Percentiles rank a stretch among this genome's conserved stretches.
These are phyloP conservation scores for Tricholomella constricta DNA, from an alignment of 768 basidiomycete species.

Conservation along the genomic window DNA sequence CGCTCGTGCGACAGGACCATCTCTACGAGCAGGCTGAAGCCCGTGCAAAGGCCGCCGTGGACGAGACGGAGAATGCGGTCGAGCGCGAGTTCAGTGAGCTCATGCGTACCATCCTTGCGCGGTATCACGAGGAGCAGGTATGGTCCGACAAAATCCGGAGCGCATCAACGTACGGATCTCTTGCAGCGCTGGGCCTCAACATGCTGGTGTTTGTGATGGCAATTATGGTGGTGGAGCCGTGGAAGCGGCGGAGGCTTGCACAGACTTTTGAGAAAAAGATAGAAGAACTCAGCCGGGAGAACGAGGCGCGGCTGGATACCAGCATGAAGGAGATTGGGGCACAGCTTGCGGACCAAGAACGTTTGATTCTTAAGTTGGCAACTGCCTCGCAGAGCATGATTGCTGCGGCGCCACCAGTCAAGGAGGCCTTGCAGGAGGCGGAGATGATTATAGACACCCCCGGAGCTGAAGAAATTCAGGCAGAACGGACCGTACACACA, in stretches of 20 bases:
- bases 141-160: constrained; percentile 99
- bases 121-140: constrained; percentile 98
- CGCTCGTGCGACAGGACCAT: constrained; percentile 89
- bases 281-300: constrained; percentile 59
- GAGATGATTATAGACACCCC: not conserved
- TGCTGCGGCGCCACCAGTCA: not conserved
- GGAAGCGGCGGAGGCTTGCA: constrained; percentile 87
- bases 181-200: constrained; percentile 86
- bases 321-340: constrained; percentile 50
- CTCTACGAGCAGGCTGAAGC: constrained; percentile 79
- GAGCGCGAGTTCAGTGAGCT: constrained; percentile 87
- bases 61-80: constrained; percentile 73
- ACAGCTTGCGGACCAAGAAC: constrained; percentile 48
- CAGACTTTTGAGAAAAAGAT: constrained; percentile 90
- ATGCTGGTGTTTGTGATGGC: constrained; percentile 88
- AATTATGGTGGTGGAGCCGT: constrained; percentile 91
- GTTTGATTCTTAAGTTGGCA: constrained; percentile 15
- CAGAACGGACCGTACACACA: constrained; percentile 7
- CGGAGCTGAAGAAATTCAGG: constrained; percentile 2
- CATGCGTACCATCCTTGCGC: constrained; percentile 83
- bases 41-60: constrained; percentile 65
- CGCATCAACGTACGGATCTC: constrained; percentile 89
- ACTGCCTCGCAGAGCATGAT: constrained; percentile 12
- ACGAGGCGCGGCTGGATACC: constrained; percentile 48
- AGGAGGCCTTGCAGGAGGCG: constrained; percentile 6